Evolutionary conservation across 306 rosid genomes (phyloP), one percentile per base, ranked within the genome.

Genomic region (Psophocarpus tetragonolobus): DNA sequence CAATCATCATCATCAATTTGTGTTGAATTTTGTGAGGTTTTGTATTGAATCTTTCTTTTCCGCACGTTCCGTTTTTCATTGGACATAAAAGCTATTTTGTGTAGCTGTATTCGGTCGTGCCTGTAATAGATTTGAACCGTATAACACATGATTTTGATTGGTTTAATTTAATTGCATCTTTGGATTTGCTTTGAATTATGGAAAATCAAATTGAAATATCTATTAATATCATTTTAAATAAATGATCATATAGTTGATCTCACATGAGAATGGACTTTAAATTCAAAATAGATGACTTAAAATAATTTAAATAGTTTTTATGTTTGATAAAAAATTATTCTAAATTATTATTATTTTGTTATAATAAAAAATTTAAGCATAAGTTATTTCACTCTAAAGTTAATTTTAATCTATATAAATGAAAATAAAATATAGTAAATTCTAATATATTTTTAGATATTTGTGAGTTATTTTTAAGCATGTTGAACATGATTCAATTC

Each of bases 1-100:
- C 91, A 87, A 78, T 86, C 85, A 44, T 42, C 79, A 14, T 74
- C 41, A 10, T 39, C 17, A 3, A n/a, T n/a, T 10, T 73, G 44
- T 36, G 41, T 39, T 64, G 4, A 56, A 66, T 50, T 38, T 29
- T 51, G 13, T 71, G 66, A 45, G 47, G 48, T 62, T 38, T 32
- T 44, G 23, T 10, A 54, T 50, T 70, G 70, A 64, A 36, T 61
- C 63, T 18, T 13, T 30, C n/a, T 6, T 29, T 29, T 10, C 74
- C 9, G 2, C 20, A 29, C 18, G 5, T 29, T 29, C 21, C 12
- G 5, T 60, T 33, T 30, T 32, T 15, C 68, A 6, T 12, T 12
- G 24, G 42, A 35, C 26, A 2, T 61, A 15, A n/a, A 61, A 6
- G 36, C 36, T 48, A 44, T 45, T 68, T 27, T 45, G 41, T 45